Evolutionary conservation across 2,329 filamentous ascomycete genomes (phyloP).

Genomic region (Fusarium sp.): DNA sequence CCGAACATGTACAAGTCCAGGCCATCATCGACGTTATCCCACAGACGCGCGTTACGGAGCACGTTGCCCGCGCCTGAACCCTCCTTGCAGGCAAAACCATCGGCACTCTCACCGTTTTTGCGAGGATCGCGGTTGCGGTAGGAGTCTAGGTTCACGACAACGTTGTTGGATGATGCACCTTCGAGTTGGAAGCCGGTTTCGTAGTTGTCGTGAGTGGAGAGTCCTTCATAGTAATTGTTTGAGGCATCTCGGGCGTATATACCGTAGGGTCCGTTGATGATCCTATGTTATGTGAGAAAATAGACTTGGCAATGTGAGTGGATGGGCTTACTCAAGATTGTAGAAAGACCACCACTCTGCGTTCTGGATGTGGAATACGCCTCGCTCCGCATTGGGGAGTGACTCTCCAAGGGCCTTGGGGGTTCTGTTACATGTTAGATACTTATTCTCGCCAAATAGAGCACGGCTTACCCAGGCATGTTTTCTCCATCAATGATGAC

Average conservation of each 20-base stretch:
- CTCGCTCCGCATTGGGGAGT: slow-evolving; percentile 57
- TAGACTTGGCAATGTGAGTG: rapidly evolving
- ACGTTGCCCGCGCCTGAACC: slow-evolving; percentile 60
- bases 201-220: slow-evolving; percentile 55
- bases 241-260: slow-evolving; percentile 52
- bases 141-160: slow-evolving; percentile 58
- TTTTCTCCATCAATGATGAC: slow-evolving; percentile 61
- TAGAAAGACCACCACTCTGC: slow-evolving; percentile 60
- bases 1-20: slow-evolving; percentile 52
- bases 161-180: slow-evolving; percentile 52
- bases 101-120: slow-evolving; percentile 64
- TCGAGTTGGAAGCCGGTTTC: slow-evolving; percentile 55
- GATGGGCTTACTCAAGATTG: slow-evolving; percentile 46
- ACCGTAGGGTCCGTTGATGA: slow-evolving; percentile 55
- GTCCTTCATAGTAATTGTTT: slow-evolving; percentile 53
- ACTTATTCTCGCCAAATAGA: too few species aligned
- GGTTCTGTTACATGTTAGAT: slow-evolving; percentile 50
- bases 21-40: slow-evolving; percentile 65
- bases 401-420: slow-evolving; percentile 56
- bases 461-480: slow-evolving; percentile 32
- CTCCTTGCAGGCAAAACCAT: slow-evolving; percentile 62
- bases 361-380: slow-evolving; percentile 60
- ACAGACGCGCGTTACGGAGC: slow-evolving; percentile 58
- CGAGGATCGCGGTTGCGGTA: slow-evolving; percentile 60
- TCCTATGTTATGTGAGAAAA: neutral